Evolutionary conservation across 352 stramenopile genomes (phyloP), one percentile per base, ranked within the genome.

Genomic region (Globisporangium nagaii): DNA sequence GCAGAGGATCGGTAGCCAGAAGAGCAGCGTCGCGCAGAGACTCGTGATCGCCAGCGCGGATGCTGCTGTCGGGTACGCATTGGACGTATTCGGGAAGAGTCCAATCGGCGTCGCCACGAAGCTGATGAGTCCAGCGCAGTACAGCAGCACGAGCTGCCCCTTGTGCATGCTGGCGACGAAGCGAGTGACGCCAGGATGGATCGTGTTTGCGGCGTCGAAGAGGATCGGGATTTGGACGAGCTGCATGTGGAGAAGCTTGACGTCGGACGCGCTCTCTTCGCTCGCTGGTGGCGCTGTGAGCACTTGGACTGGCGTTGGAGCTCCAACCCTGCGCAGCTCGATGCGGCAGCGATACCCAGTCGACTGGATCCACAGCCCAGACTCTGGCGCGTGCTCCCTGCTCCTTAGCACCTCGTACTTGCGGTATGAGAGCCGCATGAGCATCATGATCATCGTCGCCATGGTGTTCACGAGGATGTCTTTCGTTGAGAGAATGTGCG

Each of bases 381-480:
- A 2, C 2, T 35, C 22, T 32, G 6, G 12, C 1, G 12, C 34
- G 22, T 25, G 41, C 11, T 20, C 27, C 9, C 37, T 30, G 3
- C 37, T 36, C 11, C 41, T 13, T 2, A 58, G 22, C 9, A 15
- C 11, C 22, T 52, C 52, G 34, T 32, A 25, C n/a, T 56, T 60
- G 20, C 40, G 51, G 17, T 37, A 56, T 15, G 42, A 24, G 8
- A 64, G 32, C 0, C 58, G 50, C 11, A 53, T 17, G 0, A 60
- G 34, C 7, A 64, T 43, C 20, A 43, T 64, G n/a, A 54, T 36
- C 44, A 64, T 60, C 10, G 58, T 60, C 13, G 43, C 43, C 50
- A 45, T 60, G 3, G 50, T 60, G 42, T 64, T 64, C 15, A 49
- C 30, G 34, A 64, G 52, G 17, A 59, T 9, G 30, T 64, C 51